Conservation (phyloP, 495 filamentous ascomycete species). For the Aspergillus haitiensis region DNA sequence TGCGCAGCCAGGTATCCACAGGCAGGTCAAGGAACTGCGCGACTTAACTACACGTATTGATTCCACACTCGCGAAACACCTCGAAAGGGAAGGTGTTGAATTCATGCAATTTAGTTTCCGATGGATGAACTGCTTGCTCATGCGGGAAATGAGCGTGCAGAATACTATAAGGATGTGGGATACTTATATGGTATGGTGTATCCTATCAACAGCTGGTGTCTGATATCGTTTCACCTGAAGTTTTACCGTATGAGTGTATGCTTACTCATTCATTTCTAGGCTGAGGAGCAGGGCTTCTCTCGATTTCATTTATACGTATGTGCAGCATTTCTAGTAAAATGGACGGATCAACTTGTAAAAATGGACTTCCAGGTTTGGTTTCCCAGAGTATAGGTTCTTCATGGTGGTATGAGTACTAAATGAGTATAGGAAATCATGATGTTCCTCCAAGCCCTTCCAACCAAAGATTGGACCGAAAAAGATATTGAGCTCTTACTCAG, state of each 20-base stretch:
- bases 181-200: conserved; percentile 80
- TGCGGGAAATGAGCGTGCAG: conserved; percentile 93
- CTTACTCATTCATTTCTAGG: conserved; percentile 51
- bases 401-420: conserved; percentile 11
- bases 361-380: conserved; percentile 81
- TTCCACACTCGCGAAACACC: conserved; percentile 75
- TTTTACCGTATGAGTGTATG: neutral
- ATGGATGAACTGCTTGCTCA: conserved; percentile 99
- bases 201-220: neutral
- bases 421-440: conserved; percentile 86
- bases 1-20: conserved; percentile 92
- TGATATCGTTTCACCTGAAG: neutral
- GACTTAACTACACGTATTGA: conserved; percentile 92
- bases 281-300: conserved; percentile 97
- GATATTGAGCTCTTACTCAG: conserved; percentile 94
- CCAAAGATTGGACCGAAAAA: conserved; percentile 94
- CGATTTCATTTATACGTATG: conserved; percentile 98
- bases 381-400: neutral
- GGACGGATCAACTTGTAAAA: conserved; percentile 89
- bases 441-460: conserved; percentile 94
- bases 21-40: conserved; percentile 83
- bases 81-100: conserved; percentile 87
- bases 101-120: conserved; percentile 99
- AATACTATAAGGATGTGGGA: conserved; percentile 99
- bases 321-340: conserved; percentile 97